These are phyloP conservation scores for Chenopodium suecicum DNA, from an alignment of 148 eudicot species.

Conservation along the genomic window DNA sequence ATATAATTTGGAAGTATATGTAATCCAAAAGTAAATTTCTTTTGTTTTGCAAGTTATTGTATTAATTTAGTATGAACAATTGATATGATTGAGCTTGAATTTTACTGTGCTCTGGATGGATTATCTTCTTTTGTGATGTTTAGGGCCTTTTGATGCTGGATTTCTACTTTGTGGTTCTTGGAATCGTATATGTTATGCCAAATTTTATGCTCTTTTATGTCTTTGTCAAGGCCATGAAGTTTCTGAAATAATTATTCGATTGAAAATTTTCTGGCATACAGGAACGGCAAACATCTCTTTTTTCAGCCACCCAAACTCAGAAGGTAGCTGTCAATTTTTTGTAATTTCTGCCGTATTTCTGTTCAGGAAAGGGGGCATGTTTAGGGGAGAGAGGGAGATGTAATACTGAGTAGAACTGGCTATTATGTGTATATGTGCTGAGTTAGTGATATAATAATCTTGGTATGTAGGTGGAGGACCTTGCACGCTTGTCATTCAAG, in stretches of 20 bases:
- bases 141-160: neutral
- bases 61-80: no score
- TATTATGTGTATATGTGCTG: no score
- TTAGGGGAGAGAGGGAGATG: neutral
- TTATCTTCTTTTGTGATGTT: neutral
- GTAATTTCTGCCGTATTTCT: neutral
- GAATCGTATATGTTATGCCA: neutral
- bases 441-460: neutral
- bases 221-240: neutral
- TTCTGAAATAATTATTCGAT: slow-evolving; percentile 10
- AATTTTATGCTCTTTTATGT: neutral
- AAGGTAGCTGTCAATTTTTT: slow-evolving; percentile 43
- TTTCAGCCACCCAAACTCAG: slow-evolving; percentile 98
- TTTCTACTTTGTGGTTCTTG: neutral
- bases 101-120: neutral
- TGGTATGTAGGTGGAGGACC: slow-evolving; percentile 68
- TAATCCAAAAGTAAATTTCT: neutral
- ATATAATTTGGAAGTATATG: neutral
- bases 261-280: slow-evolving; percentile 32
- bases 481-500: slow-evolving; percentile 86
- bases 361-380: neutral
- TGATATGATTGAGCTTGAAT: neutral
- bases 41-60: neutral
- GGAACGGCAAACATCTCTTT: slow-evolving; percentile 92
- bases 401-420: neutral